These are phyloP conservation scores for Pyrenochaeta sp. DNA, from an alignment of 2,329 filamentous ascomycete genomes.

Conservation along the genomic window DNA sequence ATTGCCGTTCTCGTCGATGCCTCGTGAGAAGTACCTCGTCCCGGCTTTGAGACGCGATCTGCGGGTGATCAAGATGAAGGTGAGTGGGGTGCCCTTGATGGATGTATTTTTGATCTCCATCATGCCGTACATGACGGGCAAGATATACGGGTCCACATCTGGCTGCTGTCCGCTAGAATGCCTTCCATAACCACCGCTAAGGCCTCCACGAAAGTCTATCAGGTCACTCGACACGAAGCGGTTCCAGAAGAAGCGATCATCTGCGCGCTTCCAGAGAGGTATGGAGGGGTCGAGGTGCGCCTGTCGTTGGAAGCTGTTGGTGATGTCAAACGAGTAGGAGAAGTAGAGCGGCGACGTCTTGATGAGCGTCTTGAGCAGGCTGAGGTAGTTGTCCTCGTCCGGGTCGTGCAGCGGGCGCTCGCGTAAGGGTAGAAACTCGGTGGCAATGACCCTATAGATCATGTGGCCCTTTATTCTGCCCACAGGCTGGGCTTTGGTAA, in stretches of 20 bases:
- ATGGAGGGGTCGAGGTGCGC: slow-evolving; percentile 74
- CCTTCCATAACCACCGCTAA: slow-evolving; percentile 59
- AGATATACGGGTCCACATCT: slow-evolving; percentile 86
- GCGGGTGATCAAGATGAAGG: slow-evolving; percentile 86
- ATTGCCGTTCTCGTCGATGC: slow-evolving; percentile 90
- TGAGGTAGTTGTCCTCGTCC: slow-evolving; percentile 92
- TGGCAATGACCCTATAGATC: slow-evolving; percentile 90
- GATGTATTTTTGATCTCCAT: slow-evolving; percentile 86
- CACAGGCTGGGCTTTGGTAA: slow-evolving; percentile 91
- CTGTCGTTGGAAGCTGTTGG: slow-evolving; percentile 95
- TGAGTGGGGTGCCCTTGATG: slow-evolving; percentile 84
- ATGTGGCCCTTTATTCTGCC: slow-evolving; percentile 94
- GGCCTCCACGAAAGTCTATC: slow-evolving; percentile 81
- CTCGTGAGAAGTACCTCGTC: slow-evolving; percentile 93
- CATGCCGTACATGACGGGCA: slow-evolving; percentile 97
- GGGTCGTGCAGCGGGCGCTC: slow-evolving; percentile 90
- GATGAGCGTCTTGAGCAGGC: slow-evolving; percentile 81
- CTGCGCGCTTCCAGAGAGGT: slow-evolving; percentile 89
- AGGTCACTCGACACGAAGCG: slow-evolving; percentile 89
- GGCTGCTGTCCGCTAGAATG: slow-evolving; percentile 75
- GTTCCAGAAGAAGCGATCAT: slow-evolving; percentile 99
- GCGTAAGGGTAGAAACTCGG: slow-evolving; percentile 92
- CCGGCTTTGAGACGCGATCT: slow-evolving; percentile 88
- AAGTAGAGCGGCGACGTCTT: slow-evolving; percentile 94
- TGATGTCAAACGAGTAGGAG: slow-evolving; percentile 95